Percentiles rank a stretch among this genome's conserved stretches.
phyloP scores from a whole-genome alignment of 164 flowering plant species.

The Vitis riparia region DNA sequence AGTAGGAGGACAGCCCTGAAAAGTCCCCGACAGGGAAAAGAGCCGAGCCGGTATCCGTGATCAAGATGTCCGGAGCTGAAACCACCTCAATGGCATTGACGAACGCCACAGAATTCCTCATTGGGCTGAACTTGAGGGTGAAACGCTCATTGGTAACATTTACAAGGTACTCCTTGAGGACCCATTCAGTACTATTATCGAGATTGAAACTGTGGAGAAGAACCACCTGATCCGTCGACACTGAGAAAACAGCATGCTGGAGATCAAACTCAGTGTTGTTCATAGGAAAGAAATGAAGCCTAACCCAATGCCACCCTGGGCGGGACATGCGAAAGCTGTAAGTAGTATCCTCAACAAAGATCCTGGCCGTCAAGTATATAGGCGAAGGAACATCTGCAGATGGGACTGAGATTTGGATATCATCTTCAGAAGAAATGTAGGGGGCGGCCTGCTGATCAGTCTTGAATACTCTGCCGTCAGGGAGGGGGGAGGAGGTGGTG shows the following conservation, averaged over 20 bases:
- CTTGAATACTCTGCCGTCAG: conserved; percentile 52
- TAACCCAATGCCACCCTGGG: conserved; percentile 77
- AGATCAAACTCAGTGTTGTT: conserved; percentile 39
- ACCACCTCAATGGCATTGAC: conserved; percentile 76
- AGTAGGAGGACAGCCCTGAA: conserved; percentile 30
- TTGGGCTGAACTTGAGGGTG: conserved; percentile 43
- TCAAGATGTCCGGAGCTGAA: conserved; percentile 60
- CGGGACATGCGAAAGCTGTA: conserved; percentile 47
- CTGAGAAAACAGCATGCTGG: conserved; percentile 41
- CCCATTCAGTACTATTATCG: conserved; percentile 14
- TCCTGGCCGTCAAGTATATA: conserved; percentile 39
- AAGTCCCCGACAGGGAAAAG: conserved; percentile 42
- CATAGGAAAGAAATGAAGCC: conserved; percentile 68
- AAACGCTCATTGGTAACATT: conserved; percentile 43
- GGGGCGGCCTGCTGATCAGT: conserved; percentile 42
- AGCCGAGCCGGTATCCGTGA: conserved; percentile 38
- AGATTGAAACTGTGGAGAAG: conserved; percentile 47
- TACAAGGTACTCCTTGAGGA: conserved; percentile 57
- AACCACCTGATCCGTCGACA: conserved; percentile 39
- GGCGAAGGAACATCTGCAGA: conserved; percentile 30
- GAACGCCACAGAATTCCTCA: conserved; percentile 53
- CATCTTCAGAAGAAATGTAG: conserved; percentile 32
- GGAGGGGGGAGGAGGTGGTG: conserved; percentile 18
- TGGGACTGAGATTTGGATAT: conserved; percentile 31
- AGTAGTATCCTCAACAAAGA: conserved; percentile 49